Percentiles rank a stretch among this genome's conserved stretches.
Conservation (phyloP, 73 alveolate genomes). For the Paramecium biaurelia region DNA sequence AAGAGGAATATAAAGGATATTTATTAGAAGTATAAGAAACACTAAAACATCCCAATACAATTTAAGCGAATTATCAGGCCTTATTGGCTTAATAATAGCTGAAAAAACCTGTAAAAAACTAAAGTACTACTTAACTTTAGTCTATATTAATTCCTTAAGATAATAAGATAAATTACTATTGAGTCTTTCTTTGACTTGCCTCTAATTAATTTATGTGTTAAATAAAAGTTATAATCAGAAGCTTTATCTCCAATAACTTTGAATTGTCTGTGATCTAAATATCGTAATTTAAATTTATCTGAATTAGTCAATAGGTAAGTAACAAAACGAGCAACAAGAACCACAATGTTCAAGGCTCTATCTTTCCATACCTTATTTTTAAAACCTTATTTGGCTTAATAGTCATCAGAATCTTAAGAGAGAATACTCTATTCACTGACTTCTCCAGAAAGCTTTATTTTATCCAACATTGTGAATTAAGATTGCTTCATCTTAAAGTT, state of each 20-base stretch:
- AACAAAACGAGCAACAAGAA: slow-evolving; percentile 31
- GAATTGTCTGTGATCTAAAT: slow-evolving; percentile 2
- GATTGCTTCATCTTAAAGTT: slow-evolving; percentile 2
- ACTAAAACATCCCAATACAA: slow-evolving; percentile 18
- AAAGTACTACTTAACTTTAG: not conserved
- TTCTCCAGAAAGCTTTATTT: not conserved
- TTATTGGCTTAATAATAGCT: not conserved
- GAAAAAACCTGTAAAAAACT: not conserved
- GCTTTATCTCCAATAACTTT: slow-evolving; percentile 34
- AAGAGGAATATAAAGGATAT: slow-evolving; percentile 23
- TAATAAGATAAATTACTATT: not conserved
- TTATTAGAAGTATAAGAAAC: not conserved
- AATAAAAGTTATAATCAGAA: not conserved
- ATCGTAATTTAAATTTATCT: slow-evolving; percentile 26
- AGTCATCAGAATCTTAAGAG: slow-evolving; percentile 2
- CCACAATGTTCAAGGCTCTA: not conserved
- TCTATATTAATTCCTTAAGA: not conserved
- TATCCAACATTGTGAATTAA: slow-evolving; percentile 11
- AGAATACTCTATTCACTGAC: not conserved
- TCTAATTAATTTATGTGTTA: not conserved
- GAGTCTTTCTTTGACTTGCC: not conserved
- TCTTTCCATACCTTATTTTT: slow-evolving; percentile 35
- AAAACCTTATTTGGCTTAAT: not conserved
- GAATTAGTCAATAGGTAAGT: slow-evolving; percentile 28
- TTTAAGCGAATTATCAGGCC: not conserved